Percentiles rank a stretch among this genome's conserved stretches.
Evolutionary conservation across 1,284 basidiomycete genomes (phyloP).

Genomic region (Cryptococcus hybrid): DNA sequence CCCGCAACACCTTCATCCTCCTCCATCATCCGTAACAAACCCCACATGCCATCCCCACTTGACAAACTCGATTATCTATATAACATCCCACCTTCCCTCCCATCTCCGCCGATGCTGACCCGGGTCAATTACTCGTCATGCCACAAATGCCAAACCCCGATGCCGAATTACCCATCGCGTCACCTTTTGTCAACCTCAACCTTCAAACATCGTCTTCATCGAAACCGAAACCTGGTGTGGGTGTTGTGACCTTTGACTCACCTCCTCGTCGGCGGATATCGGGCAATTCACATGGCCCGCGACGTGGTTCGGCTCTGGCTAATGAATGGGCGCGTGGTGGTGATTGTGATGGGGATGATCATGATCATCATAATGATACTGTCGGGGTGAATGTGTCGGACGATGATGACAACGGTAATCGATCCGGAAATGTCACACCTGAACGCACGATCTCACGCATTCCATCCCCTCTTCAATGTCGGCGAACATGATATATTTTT

Average conservation of each 20-base stretch:
- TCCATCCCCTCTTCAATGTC: slow-evolving; percentile 6
- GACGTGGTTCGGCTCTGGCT: slow-evolving; percentile 17
- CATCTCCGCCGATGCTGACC: slow-evolving; percentile 13
- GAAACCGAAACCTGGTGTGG: not conserved
- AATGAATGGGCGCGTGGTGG: slow-evolving; percentile 1
- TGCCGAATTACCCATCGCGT: slow-evolving; percentile 21
- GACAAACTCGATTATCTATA: slow-evolving; percentile 24
- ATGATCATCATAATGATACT: too few species aligned
- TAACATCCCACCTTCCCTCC: slow-evolving; percentile 33
- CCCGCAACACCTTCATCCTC: slow-evolving; percentile 5
- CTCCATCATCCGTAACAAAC: slow-evolving; percentile 10
- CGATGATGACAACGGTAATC: not conserved
- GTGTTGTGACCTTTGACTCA: slow-evolving; percentile 4
- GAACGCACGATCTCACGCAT: slow-evolving; percentile 4
- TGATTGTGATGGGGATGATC: not conserved
- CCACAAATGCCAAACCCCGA: slow-evolving; percentile 10
- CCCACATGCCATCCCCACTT: slow-evolving; percentile 19
- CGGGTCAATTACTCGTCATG: slow-evolving; percentile 22
- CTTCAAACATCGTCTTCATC: slow-evolving; percentile 8
- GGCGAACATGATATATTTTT: slow-evolving; percentile 1
- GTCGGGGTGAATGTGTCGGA: not conserved
- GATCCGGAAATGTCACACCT: not conserved
- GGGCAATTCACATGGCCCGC: slow-evolving; percentile 3
- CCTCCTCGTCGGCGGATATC: slow-evolving; percentile 8
- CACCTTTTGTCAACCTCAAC: slow-evolving; percentile 33